Conservation (phyloP, 129 eudicot species). For the Lonicera japonica region DNA sequence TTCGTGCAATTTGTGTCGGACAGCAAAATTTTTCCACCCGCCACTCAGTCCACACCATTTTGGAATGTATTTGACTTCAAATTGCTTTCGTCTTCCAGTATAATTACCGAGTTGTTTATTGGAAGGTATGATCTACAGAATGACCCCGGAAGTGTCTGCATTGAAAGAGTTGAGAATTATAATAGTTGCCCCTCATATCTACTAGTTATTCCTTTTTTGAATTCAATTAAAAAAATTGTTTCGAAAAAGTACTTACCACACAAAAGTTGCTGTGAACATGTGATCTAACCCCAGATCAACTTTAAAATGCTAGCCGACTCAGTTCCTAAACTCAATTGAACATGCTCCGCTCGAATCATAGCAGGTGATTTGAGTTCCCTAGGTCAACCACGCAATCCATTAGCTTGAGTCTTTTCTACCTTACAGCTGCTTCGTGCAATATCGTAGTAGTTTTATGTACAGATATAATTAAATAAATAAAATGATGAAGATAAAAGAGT, state of each 20-base stretch:
- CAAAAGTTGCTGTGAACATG: conserved; percentile 62
- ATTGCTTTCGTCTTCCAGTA: conserved; percentile 50
- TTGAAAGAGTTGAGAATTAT: not conserved
- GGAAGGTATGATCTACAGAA: conserved; percentile 66
- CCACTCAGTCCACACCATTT: conserved; percentile 63
- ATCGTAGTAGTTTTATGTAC: no score
- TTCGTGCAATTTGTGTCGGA: conserved; percentile 55
- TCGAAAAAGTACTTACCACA: conserved; percentile 48
- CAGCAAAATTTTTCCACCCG: conserved; percentile 88
- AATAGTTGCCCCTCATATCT: conserved; percentile 22
- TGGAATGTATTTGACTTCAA: conserved; percentile 51
- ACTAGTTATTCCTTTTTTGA: no score
- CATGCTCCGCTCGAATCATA: no score
- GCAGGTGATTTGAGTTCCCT: conserved; percentile 35
- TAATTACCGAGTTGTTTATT: conserved; percentile 31
- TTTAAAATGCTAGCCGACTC: conserved; percentile 49
- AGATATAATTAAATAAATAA: not conserved
- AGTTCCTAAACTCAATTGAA: no score
- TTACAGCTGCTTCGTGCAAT: conserved; percentile 10
- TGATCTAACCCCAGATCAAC: conserved; percentile 39
- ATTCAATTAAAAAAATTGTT: conserved; percentile 1
- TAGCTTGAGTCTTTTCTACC: conserved; percentile 24
- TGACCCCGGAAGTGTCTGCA: conserved; percentile 73
- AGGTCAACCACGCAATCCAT: conserved; percentile 15
- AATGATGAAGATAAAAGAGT: not conserved